phyloP scores from a whole-genome alignment of 768 basidiomycete genomes.

The Rhodotorula kratochvilovae region DNA sequence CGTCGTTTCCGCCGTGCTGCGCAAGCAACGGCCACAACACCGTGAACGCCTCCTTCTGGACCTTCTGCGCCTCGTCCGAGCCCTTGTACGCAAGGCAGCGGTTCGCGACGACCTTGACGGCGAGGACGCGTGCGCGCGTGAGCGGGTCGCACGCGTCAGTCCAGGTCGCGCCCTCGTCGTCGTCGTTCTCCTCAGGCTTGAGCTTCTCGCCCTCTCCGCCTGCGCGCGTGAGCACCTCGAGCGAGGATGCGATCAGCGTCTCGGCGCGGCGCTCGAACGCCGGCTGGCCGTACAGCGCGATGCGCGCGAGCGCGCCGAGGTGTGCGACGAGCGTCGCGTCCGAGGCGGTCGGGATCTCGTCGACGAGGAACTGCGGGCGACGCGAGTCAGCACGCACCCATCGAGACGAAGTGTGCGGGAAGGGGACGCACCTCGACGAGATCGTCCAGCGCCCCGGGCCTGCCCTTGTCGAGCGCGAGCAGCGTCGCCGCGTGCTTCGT shows the following conservation, averaged over 20 bases:
- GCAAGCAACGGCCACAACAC: constrained; percentile 70
- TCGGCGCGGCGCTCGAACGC: constrained; percentile 77
- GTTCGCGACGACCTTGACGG: constrained; percentile 75
- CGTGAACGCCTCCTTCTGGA: constrained; percentile 69
- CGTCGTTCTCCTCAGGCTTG: background rate
- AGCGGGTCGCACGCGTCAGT: constrained; percentile 60
- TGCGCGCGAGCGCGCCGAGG: constrained; percentile 66
- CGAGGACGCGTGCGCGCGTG: constrained; percentile 66
- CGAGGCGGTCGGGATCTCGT: constrained; percentile 53
- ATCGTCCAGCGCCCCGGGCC: constrained; percentile 20
- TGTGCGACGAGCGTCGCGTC: constrained; percentile 62
- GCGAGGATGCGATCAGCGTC: constrained; percentile 63
- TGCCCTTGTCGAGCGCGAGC: constrained; percentile 25
- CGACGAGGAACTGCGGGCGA: constrained; percentile 58
- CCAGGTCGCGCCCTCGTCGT: constrained; percentile 67
- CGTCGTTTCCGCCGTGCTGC: constrained; percentile 43
- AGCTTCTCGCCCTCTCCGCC: constrained; percentile 39
- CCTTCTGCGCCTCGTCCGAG: constrained; percentile 57
- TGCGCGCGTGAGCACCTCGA: constrained; percentile 42
- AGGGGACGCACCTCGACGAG: constrained; percentile 32
- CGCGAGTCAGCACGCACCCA: background rate
- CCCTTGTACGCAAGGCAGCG: constrained; percentile 67
- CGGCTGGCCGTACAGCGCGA: constrained; percentile 63
- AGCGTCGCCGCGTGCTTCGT: constrained; percentile 44
- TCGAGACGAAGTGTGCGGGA: no score